Conservation (phyloP, 2,329 filamentous ascomycete genomes). For the Pseudogymnoascus sp. region DNA sequence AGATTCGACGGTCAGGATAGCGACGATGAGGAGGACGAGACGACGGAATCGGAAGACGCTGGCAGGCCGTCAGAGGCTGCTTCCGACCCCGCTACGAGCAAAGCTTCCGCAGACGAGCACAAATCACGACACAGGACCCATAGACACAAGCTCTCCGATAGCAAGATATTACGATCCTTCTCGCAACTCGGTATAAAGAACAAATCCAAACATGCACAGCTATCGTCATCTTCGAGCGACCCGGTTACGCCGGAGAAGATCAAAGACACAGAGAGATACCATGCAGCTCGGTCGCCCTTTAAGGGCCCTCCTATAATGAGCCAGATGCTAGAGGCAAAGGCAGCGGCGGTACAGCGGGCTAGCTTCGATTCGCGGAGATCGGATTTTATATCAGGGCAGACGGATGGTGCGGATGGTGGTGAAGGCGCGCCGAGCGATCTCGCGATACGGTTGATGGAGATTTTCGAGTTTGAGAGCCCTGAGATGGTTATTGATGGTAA, state of each 20-base stretch:
- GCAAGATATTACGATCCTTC: conserved; percentile 59
- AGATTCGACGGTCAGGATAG: conserved; percentile 74
- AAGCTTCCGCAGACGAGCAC: background rate
- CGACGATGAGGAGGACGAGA: conserved; percentile 48
- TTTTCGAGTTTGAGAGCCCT: conserved; percentile 72
- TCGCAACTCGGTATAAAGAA: conserved; percentile 41
- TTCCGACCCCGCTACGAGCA: background rate
- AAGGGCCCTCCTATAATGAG: conserved; percentile 66
- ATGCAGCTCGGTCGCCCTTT: conserved; percentile 28
- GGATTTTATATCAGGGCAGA: conserved; percentile 17
- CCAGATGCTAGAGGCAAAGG: conserved; percentile 66
- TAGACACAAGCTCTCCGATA: conserved; percentile 55
- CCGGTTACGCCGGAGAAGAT: conserved; percentile 16
- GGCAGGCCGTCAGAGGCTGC: background rate
- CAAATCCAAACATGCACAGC: conserved; percentile 33
- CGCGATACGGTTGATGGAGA: conserved; percentile 67
- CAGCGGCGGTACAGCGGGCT: conserved; percentile 52
- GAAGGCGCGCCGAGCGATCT: conserved; percentile 43
- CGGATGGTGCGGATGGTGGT: conserved; percentile 23
- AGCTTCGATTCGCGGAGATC: conserved; percentile 42
- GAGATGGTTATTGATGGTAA: conserved; percentile 77
- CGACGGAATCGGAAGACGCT: conserved; percentile 10
- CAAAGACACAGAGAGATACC: conserved; percentile 23
- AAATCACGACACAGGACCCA: conserved; percentile 30
- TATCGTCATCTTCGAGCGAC: conserved; percentile 27